Base-by-base conservation (phyloP, 805 yeast species). In the Pichia cabralensis region DNA sequence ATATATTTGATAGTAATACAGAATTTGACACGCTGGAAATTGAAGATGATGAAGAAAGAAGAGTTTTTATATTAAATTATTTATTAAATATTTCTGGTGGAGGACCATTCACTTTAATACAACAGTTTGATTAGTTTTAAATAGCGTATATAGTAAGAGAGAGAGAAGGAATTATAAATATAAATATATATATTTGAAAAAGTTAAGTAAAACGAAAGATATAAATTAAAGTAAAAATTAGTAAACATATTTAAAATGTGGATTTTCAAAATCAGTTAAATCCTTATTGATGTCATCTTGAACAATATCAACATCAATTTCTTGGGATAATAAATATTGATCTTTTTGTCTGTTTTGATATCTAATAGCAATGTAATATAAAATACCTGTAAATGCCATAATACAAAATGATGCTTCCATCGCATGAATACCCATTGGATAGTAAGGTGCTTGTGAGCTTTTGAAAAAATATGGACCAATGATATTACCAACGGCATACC, bases 401-500 rank as follows among this genome's bases (percentile, higher is more conserved):
- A 24, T 59, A 51, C 14, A 58, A 34, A 32, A 43, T 39, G 33
- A 46, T 40, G 40, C 61, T 56, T 15, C 52, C 65, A 26, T 62
- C 65, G 45, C 65, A 52, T 36, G 55, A 49, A 16, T 55, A 13
- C 66, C 75, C 25, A 61, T 56, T 10, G 48, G 46, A 42, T 67
- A 69, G 4, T 41, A 38, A 18, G 73, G 73, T 10, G 73, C 71
- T 47, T 71, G 69, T 7, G 36, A 26, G 12, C 15, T 47, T 27
- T 55, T 55, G 46, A 69, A 68, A 11, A 70, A 58, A 41, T 66
- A 71, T 1, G 77, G 74, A 5, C 78, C 77, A 31, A 61, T 56
- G 35, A 69, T 50, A 47, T 72, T 73, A 19, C 77, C 78, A 13
- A 62, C 68, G 45, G 74, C 67, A 51, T 64, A 69, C 8, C 62